These are phyloP conservation scores for Sporisorium sorghi DNA, from an alignment of 1,284 basidiomycete species.

Conservation along the genomic window DNA sequence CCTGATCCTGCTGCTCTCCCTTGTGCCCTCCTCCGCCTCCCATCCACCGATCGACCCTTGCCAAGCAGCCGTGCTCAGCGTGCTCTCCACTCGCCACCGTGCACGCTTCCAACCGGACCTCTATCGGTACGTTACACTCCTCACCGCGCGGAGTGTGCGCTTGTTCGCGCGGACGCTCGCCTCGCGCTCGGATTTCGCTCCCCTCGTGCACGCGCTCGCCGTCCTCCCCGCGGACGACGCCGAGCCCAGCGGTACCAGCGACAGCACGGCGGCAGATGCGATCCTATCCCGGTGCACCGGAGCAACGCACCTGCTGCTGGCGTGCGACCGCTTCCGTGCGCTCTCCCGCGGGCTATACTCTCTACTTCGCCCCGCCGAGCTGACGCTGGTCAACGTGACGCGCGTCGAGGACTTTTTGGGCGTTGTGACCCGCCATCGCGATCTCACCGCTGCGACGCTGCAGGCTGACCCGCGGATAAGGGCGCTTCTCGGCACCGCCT, in stretches of 20 bases:
- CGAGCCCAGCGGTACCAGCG: background rate
- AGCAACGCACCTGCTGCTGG: conserved; percentile 35
- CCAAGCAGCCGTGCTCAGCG: conserved; percentile 16
- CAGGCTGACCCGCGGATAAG: conserved; percentile 38
- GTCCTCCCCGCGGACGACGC: background rate
- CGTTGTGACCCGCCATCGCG: conserved; percentile 39
- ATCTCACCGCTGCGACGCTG: conserved; percentile 30
- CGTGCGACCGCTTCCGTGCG: conserved; percentile 14
- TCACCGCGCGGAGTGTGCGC: background rate
- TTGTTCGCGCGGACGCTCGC: conserved; percentile 18
- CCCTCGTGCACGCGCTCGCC: conserved; percentile 18
- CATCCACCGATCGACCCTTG: conserved; percentile 3
- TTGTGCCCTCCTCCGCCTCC: no score
- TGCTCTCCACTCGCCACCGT: conserved; percentile 25
- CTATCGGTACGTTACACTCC: conserved; percentile 31
- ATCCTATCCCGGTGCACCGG: conserved; percentile 32
- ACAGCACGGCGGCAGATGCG: conserved; percentile 13
- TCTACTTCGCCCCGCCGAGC: conserved; percentile 18
- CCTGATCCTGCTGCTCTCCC: conserved; percentile 32
- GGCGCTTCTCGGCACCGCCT: conserved; percentile 13
- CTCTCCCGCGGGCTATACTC: conserved; percentile 21
- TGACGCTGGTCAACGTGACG: conserved; percentile 34
- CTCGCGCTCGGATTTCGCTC: conserved; percentile 9
- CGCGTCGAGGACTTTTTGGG: conserved; percentile 24
- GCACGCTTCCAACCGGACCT: conserved; percentile 19